Evolutionary conservation across 306 rosid species (phyloP).

Genomic region (Castanea mollissima): DNA sequence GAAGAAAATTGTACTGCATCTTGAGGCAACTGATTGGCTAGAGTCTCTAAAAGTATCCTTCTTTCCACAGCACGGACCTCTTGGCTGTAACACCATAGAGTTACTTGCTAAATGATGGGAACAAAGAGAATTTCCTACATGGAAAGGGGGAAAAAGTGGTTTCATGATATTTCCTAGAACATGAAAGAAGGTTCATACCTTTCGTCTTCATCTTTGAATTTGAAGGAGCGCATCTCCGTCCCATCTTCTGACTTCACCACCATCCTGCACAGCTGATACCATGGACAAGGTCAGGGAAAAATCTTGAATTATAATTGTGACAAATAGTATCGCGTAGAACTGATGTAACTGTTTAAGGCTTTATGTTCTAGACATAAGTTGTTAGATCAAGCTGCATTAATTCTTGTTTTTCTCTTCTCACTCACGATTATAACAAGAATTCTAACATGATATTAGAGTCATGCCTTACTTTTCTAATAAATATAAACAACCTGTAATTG

Average conservation of each 20-base stretch:
- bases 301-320: background rate
- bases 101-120: background rate
- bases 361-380: too few species aligned
- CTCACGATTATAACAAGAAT: too few species aligned
- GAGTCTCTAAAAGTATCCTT: conserved; percentile 75
- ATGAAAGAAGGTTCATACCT: conserved; percentile 31
- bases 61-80: conserved; percentile 94
- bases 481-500: background rate
- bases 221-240: conserved; percentile 72
- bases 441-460: too few species aligned
- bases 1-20: conserved; percentile 66
- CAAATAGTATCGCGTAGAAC: too few species aligned
- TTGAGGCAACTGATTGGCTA: conserved; percentile 56
- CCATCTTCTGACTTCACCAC: conserved; percentile 73
- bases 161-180: background rate
- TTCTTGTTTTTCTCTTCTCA: too few species aligned
- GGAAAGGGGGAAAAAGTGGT: background rate
- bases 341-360: too few species aligned
- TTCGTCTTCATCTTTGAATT: conserved; percentile 76
- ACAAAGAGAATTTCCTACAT: background rate
- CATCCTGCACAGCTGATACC: conserved; percentile 83
- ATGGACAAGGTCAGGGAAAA: conserved; percentile 44
- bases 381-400: too few species aligned
- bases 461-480: background rate
- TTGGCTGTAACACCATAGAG: conserved; percentile 51